Evolutionary conservation across 805 yeast genomes (phyloP).

Genomic region (Cyberlindnera saturnus): DNA sequence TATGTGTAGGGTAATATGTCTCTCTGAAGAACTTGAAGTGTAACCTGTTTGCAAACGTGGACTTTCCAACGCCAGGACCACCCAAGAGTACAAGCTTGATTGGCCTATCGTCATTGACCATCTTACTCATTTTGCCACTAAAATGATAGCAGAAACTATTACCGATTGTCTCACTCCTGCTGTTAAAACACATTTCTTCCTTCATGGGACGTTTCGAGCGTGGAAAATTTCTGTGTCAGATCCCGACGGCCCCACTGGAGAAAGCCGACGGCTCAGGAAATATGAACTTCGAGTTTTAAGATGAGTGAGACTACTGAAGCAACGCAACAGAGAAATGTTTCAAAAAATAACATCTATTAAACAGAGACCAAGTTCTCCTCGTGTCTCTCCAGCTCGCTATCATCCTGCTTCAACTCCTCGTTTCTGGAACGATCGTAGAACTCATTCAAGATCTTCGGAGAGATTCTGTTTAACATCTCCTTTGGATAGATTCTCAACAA

Average conservation of each 20-base stretch:
- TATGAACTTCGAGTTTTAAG: not conserved
- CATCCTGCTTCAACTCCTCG: slow-evolving; percentile 50
- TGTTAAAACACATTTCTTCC: too few species aligned
- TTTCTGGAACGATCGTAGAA: slow-evolving; percentile 83
- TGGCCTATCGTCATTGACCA: slow-evolving; percentile 29
- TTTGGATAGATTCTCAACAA: slow-evolving; percentile 97
- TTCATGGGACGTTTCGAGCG: too few species aligned
- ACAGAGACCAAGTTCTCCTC: slow-evolving; percentile 33
- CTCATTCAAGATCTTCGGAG: slow-evolving; percentile 93
- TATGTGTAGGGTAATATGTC: slow-evolving; percentile 70
- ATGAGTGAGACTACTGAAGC: not conserved
- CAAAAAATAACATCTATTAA: slow-evolving; percentile 7
- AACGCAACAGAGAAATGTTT: not conserved
- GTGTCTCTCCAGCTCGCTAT: slow-evolving; percentile 29
- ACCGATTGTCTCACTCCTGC: too few species aligned
- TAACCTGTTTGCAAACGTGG: slow-evolving; percentile 47
- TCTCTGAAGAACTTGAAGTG: slow-evolving; percentile 48
- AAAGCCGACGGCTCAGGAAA: not conserved
- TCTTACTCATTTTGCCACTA: not conserved
- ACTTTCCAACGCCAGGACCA: slow-evolving; percentile 53
- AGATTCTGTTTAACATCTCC: slow-evolving; percentile 96
- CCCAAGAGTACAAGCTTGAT: slow-evolving; percentile 57
- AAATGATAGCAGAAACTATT: not conserved
- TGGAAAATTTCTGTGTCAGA: too few species aligned
- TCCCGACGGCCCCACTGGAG: not conserved